Base-by-base conservation (phyloP, 1,139 yeast species). In the Pichia sp. region DNA sequence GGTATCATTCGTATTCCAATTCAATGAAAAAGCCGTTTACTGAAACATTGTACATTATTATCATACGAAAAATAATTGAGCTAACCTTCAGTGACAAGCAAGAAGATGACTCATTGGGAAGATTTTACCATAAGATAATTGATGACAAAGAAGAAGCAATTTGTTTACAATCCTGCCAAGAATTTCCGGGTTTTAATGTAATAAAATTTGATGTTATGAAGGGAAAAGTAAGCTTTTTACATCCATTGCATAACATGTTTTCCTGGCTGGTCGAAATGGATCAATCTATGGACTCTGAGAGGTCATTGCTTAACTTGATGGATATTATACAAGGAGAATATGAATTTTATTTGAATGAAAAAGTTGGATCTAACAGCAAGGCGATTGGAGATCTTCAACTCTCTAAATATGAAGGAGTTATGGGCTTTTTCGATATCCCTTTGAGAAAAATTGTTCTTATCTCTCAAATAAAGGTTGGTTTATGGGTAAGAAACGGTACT, bases 161-260 rank as follows among this genome's bases (percentile, higher is more conserved):
- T 23, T 53, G 46, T 5, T 61, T 63, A 34, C 58, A 57, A 53
- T 15, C 31, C 32, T 32, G 45, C 54, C 30, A 41, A 16, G 53
- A 57, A 54, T 50, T 61, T 53, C 30, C 50, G 32, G 16, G 62
- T 58, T 16, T 74, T 70, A 43, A 68, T 60, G 64, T 64, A 8
- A 69, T 75, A 19, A 64, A 70, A 4, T 77, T 73, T 54, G 68
- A 73, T 42, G 78, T 79, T 2, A 72, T 74, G 45, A 62, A 70
- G 15, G 84, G 77, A 19, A 74, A 74, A 43, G 82, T 87, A 2
- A 84, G 95, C 64, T 80, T 90, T 62, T 78, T 90, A 43, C 96
- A 90, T 64, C 96, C 96, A 0, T 66, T 89, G 31, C 95, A 88
- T 63, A 80, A 90, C 0, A 83, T 85, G 60, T 69, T 87, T 41